Conservation (phyloP, 129 eudicot genomes). For the Scalesia atractyloides region DNA sequence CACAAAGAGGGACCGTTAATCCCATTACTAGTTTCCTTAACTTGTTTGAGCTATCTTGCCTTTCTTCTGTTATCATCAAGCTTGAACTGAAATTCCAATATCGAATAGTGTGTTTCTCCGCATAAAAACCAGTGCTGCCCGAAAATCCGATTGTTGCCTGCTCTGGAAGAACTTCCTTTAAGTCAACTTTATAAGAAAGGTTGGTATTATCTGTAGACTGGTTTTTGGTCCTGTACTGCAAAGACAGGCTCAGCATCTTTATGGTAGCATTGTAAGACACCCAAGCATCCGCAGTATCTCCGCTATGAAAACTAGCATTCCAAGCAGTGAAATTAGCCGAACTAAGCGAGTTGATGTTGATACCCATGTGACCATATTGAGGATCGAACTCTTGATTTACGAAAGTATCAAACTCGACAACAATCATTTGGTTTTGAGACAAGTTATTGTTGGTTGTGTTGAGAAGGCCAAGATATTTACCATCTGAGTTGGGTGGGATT, state of each 20-base stretch:
- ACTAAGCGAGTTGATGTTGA: constrained; percentile 9
- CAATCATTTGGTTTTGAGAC: not conserved
- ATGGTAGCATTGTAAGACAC: constrained; percentile 20
- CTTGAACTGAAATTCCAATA: constrained; percentile 44
- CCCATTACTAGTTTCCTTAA: constrained; percentile 10
- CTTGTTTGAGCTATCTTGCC: not conserved
- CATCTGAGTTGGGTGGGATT: constrained; percentile 26
- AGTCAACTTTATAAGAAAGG: constrained; percentile 27
- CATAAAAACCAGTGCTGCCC: constrained; percentile 25
- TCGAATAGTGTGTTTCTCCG: constrained; percentile 23
- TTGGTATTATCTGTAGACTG: not conserved
- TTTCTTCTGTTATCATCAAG: constrained; percentile 3
- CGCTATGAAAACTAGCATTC: constrained; percentile 25
- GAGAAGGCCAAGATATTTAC: constrained; percentile 3
- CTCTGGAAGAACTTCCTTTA: constrained; percentile 30
- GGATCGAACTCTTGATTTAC: constrained; percentile 8
- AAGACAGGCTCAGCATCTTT: not conserved
- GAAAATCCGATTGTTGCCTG: constrained; percentile 46
- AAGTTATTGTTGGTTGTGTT: not conserved
- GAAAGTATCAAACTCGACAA: not conserved
- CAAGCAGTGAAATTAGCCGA: constrained; percentile 9
- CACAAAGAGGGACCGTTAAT: constrained; percentile 6
- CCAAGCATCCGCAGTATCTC: constrained; percentile 19
- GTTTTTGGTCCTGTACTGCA: constrained; percentile 3
- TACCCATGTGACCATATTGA: constrained; percentile 12